Conservation (phyloP, 2,329 filamentous ascomycete genomes). For the Ophiostoma tasmaniense region DNA sequence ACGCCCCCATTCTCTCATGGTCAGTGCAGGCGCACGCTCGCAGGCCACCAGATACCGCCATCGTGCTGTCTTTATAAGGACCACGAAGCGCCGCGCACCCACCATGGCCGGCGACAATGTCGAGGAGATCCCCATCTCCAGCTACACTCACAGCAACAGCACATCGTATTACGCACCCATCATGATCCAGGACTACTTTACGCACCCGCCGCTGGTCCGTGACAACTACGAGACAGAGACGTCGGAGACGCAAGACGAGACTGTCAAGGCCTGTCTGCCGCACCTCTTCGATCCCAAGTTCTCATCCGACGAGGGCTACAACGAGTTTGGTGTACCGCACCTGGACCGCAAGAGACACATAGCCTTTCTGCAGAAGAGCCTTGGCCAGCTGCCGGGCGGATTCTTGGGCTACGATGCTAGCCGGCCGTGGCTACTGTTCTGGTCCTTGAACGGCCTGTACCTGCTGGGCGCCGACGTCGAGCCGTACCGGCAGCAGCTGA, state of each 20-base stretch:
- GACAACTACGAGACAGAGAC: slow-evolving; percentile 61
- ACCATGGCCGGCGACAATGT: slow-evolving; percentile 16
- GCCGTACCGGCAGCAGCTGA: slow-evolving; percentile 59
- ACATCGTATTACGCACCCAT: slow-evolving; percentile 6
- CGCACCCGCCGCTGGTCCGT: slow-evolving; percentile 49
- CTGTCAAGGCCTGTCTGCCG: slow-evolving; percentile 59
- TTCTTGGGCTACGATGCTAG: slow-evolving; percentile 77
- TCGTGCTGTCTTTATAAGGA: slow-evolving; percentile 23
- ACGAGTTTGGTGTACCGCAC: slow-evolving; percentile 63
- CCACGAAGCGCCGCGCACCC: slow-evolving; percentile 14
- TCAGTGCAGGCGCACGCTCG: slow-evolving; percentile 12
- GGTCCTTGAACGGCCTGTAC: slow-evolving; percentile 69
- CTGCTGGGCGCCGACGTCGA: slow-evolving; percentile 67
- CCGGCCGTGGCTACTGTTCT: slow-evolving; percentile 90
- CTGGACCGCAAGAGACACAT: slow-evolving; percentile 59
- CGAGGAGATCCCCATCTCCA: slow-evolving; percentile 14
- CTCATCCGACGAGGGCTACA: slow-evolving; percentile 46
- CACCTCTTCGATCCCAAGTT: slow-evolving; percentile 49
- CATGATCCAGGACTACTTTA: slow-evolving; percentile 50
- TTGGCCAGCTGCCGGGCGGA: slow-evolving; percentile 55
- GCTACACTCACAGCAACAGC: background rate
- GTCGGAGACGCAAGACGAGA: slow-evolving; percentile 59
- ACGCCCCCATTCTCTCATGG: slow-evolving; percentile 15
- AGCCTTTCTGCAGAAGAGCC: slow-evolving; percentile 51
- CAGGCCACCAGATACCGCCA: slow-evolving; percentile 18